Conservation (phyloP, 192 early-diverging fungal species). For the Entomortierella beljakovae region DNA sequence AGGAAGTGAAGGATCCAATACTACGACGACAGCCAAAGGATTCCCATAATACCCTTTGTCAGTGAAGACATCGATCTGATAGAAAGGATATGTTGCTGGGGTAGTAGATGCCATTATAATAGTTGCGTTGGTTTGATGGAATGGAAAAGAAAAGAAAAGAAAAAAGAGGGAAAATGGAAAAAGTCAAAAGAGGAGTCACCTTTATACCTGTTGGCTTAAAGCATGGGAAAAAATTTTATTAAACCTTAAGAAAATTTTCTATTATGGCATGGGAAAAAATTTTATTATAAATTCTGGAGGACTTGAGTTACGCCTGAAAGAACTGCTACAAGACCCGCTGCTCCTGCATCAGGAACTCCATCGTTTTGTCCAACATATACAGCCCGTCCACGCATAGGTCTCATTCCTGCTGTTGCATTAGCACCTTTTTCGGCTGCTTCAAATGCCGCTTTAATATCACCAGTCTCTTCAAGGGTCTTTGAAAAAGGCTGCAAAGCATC, state of each 20-base stretch:
- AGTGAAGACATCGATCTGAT: slow-evolving; percentile 31
- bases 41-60: slow-evolving; percentile 30
- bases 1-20: slow-evolving; percentile 20
- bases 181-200: no score
- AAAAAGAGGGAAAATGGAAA: no score
- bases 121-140: no score
- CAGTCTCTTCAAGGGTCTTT: slow-evolving; percentile 53
- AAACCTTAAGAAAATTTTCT: no score
- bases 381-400: slow-evolving; percentile 73
- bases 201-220: no score
- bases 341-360: slow-evolving; percentile 66
- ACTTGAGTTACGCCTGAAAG: slow-evolving; percentile 58
- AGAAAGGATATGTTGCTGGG: slow-evolving; percentile 25
- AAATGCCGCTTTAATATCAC: slow-evolving; percentile 58
- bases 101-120: slow-evolving; percentile 1
- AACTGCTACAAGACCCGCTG: slow-evolving; percentile 68
- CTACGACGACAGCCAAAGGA: slow-evolving; percentile 28
- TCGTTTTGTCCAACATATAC: slow-evolving; percentile 69
- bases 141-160: no score
- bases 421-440: slow-evolving; percentile 66
- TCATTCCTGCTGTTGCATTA: slow-evolving; percentile 63
- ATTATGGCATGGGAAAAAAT: background rate
- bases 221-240: no score
- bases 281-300: background rate
- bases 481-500: slow-evolving; percentile 79